Conservation (phyloP, 148 eudicot genomes). For the Heliosperma pusillum region DNA sequence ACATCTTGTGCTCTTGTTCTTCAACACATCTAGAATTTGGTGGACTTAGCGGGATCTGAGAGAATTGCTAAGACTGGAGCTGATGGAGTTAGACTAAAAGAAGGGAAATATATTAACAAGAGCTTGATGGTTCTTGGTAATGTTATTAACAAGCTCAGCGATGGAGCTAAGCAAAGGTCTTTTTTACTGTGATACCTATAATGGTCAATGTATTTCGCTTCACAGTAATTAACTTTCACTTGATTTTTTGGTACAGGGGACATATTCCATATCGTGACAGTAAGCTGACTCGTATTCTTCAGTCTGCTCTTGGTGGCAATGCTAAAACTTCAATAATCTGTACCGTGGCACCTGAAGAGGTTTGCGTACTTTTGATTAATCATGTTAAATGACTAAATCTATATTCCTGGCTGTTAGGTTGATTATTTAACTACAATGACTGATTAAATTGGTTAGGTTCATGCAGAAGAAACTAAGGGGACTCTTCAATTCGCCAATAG, state of each 20-base stretch:
- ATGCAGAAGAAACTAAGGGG: conserved; percentile 93
- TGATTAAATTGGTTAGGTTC: conserved; percentile 46
- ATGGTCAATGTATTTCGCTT: neutral
- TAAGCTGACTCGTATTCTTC: conserved; percentile 95
- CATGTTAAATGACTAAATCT: neutral
- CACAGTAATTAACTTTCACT: neutral
- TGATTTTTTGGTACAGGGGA: conserved; percentile 51
- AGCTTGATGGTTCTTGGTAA: conserved; percentile 95
- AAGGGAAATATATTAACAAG: conserved; percentile 93
- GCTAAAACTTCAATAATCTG: conserved; percentile 98
- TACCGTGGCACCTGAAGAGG: conserved; percentile 98
- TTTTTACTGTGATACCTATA: neutral
- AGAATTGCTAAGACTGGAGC: conserved; percentile 98
- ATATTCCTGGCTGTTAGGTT: neutral
- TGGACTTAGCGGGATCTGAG: conserved; percentile 96
- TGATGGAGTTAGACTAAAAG: conserved; percentile 90
- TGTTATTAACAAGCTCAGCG: conserved; percentile 94
- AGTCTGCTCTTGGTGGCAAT: conserved; percentile 98
- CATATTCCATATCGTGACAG: conserved; percentile 99
- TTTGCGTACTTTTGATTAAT: neutral
- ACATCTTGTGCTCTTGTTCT: neutral
- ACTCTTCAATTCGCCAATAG: conserved; percentile 98
- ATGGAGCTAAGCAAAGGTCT: conserved; percentile 86
- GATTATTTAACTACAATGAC: conserved; percentile 16
- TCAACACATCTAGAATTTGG: conserved; percentile 59